Evolutionary conservation across 1,284 basidiomycete species (phyloP).

Genomic region (Trametes sp.): DNA sequence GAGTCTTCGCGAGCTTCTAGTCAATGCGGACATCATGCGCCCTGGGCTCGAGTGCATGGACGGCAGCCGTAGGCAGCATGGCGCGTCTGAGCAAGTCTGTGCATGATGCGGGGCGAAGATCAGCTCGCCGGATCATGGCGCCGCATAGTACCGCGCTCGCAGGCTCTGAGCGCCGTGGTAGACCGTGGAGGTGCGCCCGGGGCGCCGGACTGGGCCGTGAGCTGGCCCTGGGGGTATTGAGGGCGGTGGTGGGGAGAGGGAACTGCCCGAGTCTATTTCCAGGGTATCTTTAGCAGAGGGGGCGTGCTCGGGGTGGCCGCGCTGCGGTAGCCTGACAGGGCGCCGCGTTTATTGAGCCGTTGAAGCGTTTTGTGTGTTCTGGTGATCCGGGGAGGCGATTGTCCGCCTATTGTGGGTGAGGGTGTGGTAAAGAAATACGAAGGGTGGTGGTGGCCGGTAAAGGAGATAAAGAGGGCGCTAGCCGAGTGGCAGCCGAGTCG

Average conservation of each 20-base stretch:
- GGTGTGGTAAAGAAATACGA: background rate
- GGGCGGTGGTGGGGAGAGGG: background rate
- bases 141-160: slow-evolving; percentile 15
- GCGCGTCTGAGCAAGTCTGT: slow-evolving; percentile 2
- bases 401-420: background rate
- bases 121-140: slow-evolving; percentile 16
- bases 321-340: slow-evolving; percentile 12
- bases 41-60: slow-evolving; percentile 13
- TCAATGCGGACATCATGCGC: slow-evolving; percentile 11
- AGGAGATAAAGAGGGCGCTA: slow-evolving; percentile 13
- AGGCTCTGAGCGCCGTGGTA: slow-evolving; percentile 9
- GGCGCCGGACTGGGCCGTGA: slow-evolving; percentile 10
- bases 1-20: slow-evolving; percentile 4
- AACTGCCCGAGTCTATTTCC: slow-evolving; percentile 27
- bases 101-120: slow-evolving; percentile 20
- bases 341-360: slow-evolving; percentile 1
- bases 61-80: slow-evolving; percentile 5
- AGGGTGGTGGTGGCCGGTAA: slow-evolving; percentile 1
- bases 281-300: slow-evolving; percentile 23
- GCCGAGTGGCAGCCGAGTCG: slow-evolving; percentile 10
- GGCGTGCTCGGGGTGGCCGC: slow-evolving; percentile 2
- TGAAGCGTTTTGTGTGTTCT: background rate
- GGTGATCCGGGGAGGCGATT: background rate
- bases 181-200: slow-evolving; percentile 5
- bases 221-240: slow-evolving; percentile 4